Conservation (phyloP, 2,329 filamentous ascomycete species). For the Calonectria hawksworthii region DNA sequence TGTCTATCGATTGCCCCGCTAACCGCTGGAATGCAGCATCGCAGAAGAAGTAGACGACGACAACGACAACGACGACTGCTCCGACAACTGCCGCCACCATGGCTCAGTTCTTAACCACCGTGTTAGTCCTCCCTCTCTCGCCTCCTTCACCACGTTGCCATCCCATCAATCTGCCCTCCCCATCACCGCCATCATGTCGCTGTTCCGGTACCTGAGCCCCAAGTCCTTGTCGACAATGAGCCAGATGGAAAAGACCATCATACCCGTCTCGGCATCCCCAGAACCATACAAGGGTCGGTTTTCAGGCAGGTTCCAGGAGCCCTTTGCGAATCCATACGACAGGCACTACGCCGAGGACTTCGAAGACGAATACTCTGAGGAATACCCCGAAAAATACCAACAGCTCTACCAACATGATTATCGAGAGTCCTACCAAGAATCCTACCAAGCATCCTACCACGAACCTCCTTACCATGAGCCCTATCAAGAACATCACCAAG, state of each 20-base stretch:
- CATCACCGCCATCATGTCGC: slow-evolving; percentile 32
- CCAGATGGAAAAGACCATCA: slow-evolving; percentile 48
- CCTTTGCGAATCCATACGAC: neutral
- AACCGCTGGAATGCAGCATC: slow-evolving; percentile 56
- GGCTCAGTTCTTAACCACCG: slow-evolving; percentile 59
- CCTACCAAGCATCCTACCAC: neutral
- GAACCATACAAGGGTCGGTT: slow-evolving; percentile 18
- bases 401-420: neutral
- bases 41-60: slow-evolving; percentile 23
- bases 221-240: slow-evolving; percentile 50
- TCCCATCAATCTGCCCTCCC: neutral
- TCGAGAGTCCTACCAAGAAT: neutral
- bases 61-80: slow-evolving; percentile 25
- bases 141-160: neutral
- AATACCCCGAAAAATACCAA: neutral
- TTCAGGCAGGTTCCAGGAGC: neutral
- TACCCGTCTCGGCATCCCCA: slow-evolving; percentile 45
- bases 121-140: slow-evolving; percentile 52
- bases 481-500: neutral
- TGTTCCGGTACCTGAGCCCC: slow-evolving; percentile 52
- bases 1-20: slow-evolving; percentile 54
- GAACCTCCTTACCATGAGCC: neutral
- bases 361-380: neutral
- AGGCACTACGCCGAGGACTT: neutral
- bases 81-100: slow-evolving; percentile 45